Percentiles rank a stretch among this genome's conserved stretches.
Evolutionary conservation across 805 yeast species (phyloP).

Genomic region (Metschnikowia anglica): DNA sequence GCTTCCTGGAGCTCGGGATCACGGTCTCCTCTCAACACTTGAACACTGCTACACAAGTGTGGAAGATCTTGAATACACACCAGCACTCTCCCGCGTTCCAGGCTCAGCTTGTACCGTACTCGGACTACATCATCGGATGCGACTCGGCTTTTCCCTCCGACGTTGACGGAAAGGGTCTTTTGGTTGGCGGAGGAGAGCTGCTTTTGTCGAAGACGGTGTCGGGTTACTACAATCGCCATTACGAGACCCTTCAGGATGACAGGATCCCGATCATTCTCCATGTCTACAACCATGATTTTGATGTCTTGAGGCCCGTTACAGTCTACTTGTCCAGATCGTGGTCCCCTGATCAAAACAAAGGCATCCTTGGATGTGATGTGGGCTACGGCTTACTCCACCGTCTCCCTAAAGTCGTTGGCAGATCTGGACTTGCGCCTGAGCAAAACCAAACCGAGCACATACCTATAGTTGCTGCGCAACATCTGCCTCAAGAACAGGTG

Average conservation of each 20-base stretch:
- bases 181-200: constrained; percentile 86
- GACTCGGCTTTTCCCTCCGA: constrained; percentile 61
- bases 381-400: constrained; percentile 90
- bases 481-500: neutral
- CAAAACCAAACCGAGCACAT: too few species aligned
- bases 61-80: constrained; percentile 78
- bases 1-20: constrained; percentile 58
- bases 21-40: constrained; percentile 77
- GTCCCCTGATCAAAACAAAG: constrained; percentile 65
- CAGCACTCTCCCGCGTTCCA: constrained; percentile 76
- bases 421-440: neutral
- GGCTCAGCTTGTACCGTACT: constrained; percentile 79
- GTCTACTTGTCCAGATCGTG: constrained; percentile 64
- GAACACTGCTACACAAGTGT: constrained; percentile 73
- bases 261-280: constrained; percentile 41
- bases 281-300: constrained; percentile 87
- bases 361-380: constrained; percentile 88
- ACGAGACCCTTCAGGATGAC: constrained; percentile 33
- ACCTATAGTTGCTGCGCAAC: too few species aligned
- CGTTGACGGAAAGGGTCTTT: constrained; percentile 52
- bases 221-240: constrained; percentile 51
- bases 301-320: constrained; percentile 81
- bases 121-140: constrained; percentile 82
- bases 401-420: constrained; percentile 57
- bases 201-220: constrained; percentile 65